Percentiles rank a stretch among this genome's conserved stretches.
phyloP scores from a whole-genome alignment of 345 rosid species.

The Eucalyptus urophylla region DNA sequence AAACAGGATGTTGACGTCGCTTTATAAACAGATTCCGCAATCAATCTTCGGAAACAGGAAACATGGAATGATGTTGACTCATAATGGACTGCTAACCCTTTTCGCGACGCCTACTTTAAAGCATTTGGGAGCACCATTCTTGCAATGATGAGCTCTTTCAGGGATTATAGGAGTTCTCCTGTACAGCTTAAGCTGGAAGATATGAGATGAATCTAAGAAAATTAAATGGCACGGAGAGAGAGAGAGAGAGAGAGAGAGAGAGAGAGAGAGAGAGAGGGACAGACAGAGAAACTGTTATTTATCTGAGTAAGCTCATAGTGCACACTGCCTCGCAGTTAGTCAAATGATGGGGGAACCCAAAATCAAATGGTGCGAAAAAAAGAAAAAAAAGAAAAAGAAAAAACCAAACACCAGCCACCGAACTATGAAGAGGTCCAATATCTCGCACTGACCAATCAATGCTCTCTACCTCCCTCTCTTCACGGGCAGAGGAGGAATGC shows the following conservation, averaged over 20 bases:
- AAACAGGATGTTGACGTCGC: neutral
- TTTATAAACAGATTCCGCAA: neutral
- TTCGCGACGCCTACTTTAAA: neutral
- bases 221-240: neutral
- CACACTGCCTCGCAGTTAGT: neutral
- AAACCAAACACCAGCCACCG: neutral
- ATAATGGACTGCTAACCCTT: neutral
- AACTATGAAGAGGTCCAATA: neutral
- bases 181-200: neutral
- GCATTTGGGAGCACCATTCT: neutral
- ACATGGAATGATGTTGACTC: neutral
- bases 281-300: neutral
- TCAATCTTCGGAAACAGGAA: neutral
- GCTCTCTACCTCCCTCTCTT: neutral
- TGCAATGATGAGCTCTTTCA: neutral
- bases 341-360: neutral
- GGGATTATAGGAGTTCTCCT: neutral
- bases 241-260: neutral
- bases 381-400: neutral
- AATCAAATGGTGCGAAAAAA: neutral
- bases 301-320: neutral
- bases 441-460: neutral
- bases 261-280: neutral
- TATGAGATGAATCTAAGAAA: neutral
- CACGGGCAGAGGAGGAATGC: constrained; percentile 23